These are phyloP conservation scores for Vaccinium darrowii DNA, from an alignment of 148 eudicot genomes.

Conservation along the genomic window DNA sequence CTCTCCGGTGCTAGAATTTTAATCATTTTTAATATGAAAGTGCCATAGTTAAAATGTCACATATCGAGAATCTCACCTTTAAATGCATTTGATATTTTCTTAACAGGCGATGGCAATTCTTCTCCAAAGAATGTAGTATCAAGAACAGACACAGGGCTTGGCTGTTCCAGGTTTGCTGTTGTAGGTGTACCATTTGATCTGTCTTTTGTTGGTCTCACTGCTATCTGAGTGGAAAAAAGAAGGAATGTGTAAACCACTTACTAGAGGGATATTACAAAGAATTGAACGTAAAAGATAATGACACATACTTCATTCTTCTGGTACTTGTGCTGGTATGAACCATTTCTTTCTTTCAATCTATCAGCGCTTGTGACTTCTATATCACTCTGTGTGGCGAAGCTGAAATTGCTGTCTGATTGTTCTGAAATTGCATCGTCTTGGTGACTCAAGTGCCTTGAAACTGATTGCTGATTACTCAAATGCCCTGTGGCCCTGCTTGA, in stretches of 20 bases:
- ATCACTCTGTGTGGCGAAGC: slow-evolving; percentile 37
- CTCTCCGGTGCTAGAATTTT: neutral
- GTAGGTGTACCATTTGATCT: slow-evolving; percentile 32
- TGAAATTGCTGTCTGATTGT: slow-evolving; percentile 42
- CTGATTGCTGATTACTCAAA: slow-evolving; percentile 25
- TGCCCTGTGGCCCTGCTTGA: slow-evolving; percentile 29
- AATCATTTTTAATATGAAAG: neutral
- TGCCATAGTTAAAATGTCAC: neutral
- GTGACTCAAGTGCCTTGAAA: slow-evolving; percentile 28
- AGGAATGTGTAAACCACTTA: slow-evolving; percentile 22
- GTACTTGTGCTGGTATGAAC: slow-evolving; percentile 23
- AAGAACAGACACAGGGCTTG: slow-evolving; percentile 89
- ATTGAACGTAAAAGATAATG: neutral
- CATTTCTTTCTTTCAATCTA: slow-evolving; percentile 24
- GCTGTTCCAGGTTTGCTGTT: slow-evolving; percentile 56
- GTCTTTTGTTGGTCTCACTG: slow-evolving; percentile 27
- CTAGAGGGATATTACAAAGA: neutral
- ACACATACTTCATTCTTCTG: slow-evolving; percentile 25
- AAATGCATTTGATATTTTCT: slow-evolving; percentile 45
- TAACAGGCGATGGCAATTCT: slow-evolving; percentile 73
- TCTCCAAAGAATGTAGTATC: slow-evolving; percentile 61
- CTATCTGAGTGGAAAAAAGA: slow-evolving; percentile 35
- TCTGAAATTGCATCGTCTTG: slow-evolving; percentile 34
- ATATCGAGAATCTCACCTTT: slow-evolving; percentile 42
- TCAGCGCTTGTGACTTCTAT: slow-evolving; percentile 32